These are phyloP conservation scores for Logfia minima DNA, from an alignment of 129 eudicot genomes.

Conservation along the genomic window DNA sequence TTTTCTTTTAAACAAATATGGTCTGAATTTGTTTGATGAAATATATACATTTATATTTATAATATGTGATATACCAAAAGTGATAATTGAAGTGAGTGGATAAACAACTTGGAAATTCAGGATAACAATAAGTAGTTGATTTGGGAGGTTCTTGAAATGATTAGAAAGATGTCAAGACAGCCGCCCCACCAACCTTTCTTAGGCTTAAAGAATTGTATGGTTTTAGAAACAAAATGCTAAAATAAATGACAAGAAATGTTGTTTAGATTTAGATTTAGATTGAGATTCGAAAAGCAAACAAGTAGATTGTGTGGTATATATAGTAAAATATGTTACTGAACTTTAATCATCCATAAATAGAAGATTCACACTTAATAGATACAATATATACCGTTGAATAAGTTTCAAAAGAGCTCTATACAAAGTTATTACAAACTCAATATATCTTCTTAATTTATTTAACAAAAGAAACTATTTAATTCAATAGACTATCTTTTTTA, in stretches of 20 bases:
- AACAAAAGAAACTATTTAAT: too few relatives aligned
- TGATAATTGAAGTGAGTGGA: conserved; percentile 36
- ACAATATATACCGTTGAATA: background rate
- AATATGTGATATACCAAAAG: background rate
- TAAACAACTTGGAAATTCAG: conserved; percentile 16
- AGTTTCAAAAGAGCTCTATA: background rate
- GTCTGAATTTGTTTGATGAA: background rate
- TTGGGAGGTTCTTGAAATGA: conserved; percentile 43
- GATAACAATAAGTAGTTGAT: conserved; percentile 29
- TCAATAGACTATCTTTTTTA: too few relatives aligned
- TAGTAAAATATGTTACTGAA: too few relatives aligned
- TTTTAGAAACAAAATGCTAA: conserved; percentile 1
- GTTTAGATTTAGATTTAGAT: conserved; percentile 1
- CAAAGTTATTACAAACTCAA: background rate
- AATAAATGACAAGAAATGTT: conserved; percentile 5
- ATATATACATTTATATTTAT: too few relatives aligned
- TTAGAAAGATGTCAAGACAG: conserved; percentile 35
- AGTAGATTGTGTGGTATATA: background rate
- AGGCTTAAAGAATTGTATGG: conserved; percentile 12
- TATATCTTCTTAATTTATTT: too few relatives aligned
- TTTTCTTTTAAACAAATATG: background rate
- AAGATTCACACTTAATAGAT: background rate
- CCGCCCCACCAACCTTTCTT: conserved; percentile 46
- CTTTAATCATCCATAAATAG: too few relatives aligned
- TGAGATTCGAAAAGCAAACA: background rate